A percentile compares a stretch with the other conserved stretches of the same genome.
Conservation (phyloP, 495 filamentous ascomycete genomes). For the Trichocladium uniseriatum region DNA sequence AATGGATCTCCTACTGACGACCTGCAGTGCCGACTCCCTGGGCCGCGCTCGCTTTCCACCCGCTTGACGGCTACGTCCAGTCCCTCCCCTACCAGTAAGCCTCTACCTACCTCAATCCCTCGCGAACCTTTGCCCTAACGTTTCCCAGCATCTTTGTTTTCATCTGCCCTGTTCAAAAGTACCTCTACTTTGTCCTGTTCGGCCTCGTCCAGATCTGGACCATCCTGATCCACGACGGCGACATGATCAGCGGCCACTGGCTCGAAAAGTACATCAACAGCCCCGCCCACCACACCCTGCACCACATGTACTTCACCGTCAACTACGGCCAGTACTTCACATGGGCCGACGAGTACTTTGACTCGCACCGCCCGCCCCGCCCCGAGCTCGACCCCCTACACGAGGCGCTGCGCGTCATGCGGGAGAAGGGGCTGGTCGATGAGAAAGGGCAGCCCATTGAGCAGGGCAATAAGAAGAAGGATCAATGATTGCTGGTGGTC, state of each 20-base stretch:
- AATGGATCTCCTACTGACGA: neutral
- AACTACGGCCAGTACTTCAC: conserved; percentile 22
- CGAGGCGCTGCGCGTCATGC: conserved; percentile 16
- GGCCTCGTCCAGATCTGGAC: conserved; percentile 17
- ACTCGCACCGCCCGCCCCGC: conserved; percentile 13
- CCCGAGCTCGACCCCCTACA: conserved; percentile 16
- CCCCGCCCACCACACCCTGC: conserved; percentile 19
- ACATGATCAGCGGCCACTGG: conserved; percentile 21
- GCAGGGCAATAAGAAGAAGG: conserved; percentile 5
- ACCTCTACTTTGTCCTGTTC: conserved; percentile 19
- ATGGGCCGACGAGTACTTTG: conserved; percentile 18
- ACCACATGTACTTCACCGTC: conserved; percentile 22
- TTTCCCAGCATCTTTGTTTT: conserved; percentile 14
- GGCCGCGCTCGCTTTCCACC: conserved; percentile 19
- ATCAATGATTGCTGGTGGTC: neutral
- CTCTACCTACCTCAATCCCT: neutral
- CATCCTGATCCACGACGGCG: conserved; percentile 20
- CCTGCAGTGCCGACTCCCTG: conserved; percentile 14
- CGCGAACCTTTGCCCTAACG: neutral
- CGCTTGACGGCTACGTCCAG: conserved; percentile 17
- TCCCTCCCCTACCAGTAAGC: conserved; percentile 19
- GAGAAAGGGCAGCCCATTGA: conserved; percentile 17
- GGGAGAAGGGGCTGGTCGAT: conserved; percentile 18
- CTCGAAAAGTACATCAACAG: conserved; percentile 20
- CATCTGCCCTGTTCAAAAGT: conserved; percentile 18